These are phyloP conservation scores for Quercus robur DNA, from an alignment of 306 rosid genomes.

Conservation along the genomic window DNA sequence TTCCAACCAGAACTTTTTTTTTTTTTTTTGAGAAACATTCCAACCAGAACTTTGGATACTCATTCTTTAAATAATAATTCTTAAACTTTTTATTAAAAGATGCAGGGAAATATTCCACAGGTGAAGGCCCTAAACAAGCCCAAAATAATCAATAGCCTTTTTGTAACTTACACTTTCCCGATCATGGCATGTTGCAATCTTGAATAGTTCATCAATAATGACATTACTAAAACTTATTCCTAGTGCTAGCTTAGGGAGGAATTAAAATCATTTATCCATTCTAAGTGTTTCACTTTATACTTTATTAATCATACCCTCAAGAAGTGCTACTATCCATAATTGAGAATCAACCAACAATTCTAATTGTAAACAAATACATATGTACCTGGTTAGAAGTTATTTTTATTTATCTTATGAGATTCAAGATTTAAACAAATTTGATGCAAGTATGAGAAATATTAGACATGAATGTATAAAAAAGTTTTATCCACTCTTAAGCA, in stretches of 20 bases:
- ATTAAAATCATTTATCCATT: too few relatives aligned
- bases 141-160: background rate
- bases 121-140: background rate
- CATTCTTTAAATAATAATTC: background rate
- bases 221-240: background rate
- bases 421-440: too few relatives aligned
- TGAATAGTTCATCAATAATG: background rate
- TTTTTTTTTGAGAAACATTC: too few relatives aligned
- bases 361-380: too few relatives aligned
- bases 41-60: background rate
- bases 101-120: background rate
- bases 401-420: background rate
- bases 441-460: too few relatives aligned
- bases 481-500: too few relatives aligned
- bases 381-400: background rate
- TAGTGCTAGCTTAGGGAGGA: too few relatives aligned
- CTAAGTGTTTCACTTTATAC: too few relatives aligned
- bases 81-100: background rate
- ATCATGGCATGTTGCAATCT: background rate
- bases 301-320: too few relatives aligned
- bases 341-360: too few relatives aligned
- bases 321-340: too few relatives aligned
- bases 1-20: background rate
- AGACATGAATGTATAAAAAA: too few relatives aligned
- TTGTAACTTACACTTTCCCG: background rate